Evolutionary conservation across 345 rosid species (phyloP).

Genomic region (Sisymbrium altissimum): DNA sequence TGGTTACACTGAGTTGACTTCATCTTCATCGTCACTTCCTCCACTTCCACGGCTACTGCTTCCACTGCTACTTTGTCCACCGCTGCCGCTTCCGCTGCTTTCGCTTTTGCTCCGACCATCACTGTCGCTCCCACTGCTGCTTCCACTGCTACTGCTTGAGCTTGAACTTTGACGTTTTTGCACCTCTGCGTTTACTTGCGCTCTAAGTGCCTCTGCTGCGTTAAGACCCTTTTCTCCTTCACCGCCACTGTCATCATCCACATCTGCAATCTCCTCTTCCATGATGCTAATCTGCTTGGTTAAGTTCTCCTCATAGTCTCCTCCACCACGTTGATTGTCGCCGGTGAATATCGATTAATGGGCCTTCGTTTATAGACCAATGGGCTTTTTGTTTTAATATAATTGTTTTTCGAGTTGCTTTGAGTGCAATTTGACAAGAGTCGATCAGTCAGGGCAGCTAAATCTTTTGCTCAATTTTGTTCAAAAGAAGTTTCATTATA

Average conservation of each 20-base stretch:
- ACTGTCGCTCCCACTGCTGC: constrained; percentile 61
- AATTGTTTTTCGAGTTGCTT: no score
- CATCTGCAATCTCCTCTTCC: constrained; percentile 87
- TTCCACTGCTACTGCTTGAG: constrained; percentile 71
- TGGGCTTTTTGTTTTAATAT: no score
- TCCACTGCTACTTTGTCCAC: constrained; percentile 48
- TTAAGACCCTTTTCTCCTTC: constrained; percentile 67
- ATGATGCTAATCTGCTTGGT: constrained; percentile 15
- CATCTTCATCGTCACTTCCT: constrained; percentile 54
- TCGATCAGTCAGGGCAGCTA: no score
- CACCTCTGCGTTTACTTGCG: constrained; percentile 65
- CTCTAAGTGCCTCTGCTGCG: constrained; percentile 93
- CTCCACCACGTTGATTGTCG: no score
- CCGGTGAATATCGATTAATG: no score
- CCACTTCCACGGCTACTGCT: constrained; percentile 37
- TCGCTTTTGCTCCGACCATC: constrained; percentile 55
- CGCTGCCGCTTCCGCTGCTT: constrained; percentile 27
- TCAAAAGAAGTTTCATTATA: no score
- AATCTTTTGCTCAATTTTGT: no score
- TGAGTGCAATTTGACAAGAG: no score
- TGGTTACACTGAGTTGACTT: constrained; percentile 54
- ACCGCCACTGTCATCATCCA: constrained; percentile 52
- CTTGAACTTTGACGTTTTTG: constrained; percentile 46
- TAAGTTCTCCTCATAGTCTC: constrained; percentile 17
- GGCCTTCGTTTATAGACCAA: no score